phyloP scores from a whole-genome alignment of 2,329 filamentous ascomycete species.

The Cladosporium sp. region DNA sequence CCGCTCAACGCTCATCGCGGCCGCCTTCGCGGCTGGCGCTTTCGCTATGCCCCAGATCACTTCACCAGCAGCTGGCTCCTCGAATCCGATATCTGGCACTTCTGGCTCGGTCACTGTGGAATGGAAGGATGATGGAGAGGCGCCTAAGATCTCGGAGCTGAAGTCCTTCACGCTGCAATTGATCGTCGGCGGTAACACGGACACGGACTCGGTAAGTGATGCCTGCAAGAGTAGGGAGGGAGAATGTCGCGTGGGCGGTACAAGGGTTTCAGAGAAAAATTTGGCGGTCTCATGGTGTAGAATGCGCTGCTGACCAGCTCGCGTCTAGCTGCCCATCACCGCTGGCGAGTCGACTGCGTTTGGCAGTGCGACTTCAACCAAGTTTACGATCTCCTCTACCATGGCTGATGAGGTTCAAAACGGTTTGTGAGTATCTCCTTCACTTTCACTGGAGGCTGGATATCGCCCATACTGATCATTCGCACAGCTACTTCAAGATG shows the following conservation, averaged over 20 bases:
- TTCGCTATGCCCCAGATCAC: constrained; percentile 51
- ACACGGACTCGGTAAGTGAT: constrained; percentile 2
- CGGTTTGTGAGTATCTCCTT: constrained; percentile 45
- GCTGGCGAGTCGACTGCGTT: background rate
- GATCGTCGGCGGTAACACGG: constrained; percentile 52
- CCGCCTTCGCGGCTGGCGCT: constrained; percentile 31
- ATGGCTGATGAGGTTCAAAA: constrained; percentile 37
- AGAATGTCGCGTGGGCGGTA: background rate
- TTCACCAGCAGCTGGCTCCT: constrained; percentile 46
- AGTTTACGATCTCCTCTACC: constrained; percentile 15
- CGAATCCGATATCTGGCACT: constrained; percentile 39
- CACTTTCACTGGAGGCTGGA: background rate
- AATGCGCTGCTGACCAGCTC: background rate
- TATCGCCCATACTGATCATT: constrained; percentile 13
- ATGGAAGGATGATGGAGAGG: constrained; percentile 51
- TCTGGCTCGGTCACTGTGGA: constrained; percentile 44
- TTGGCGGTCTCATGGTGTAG: background rate
- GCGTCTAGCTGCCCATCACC: background rate
- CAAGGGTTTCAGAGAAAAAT: background rate
- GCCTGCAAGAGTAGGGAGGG: background rate
- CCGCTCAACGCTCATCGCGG: constrained; percentile 1
- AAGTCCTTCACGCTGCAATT: constrained; percentile 53
- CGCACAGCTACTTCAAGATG: constrained; percentile 52
- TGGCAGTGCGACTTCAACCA: constrained; percentile 3
- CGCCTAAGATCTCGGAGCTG: constrained; percentile 46